Base-by-base conservation (phyloP, 2,329 filamentous ascomycete genomes). In the Teratosphaeria zuluensis region DNA sequence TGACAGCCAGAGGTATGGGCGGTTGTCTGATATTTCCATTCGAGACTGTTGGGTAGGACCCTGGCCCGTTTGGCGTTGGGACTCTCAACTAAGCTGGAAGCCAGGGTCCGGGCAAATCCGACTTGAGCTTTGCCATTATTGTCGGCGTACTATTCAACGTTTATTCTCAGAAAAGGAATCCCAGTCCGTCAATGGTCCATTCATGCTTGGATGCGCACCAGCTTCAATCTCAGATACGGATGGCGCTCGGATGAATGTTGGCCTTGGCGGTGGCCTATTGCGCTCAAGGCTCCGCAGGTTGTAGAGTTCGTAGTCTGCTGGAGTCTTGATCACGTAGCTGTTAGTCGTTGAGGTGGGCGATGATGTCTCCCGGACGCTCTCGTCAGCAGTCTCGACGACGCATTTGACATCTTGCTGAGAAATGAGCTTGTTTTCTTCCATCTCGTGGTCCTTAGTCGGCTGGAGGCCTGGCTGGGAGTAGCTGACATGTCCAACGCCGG, bases 141-240 rank as follows among this genome's bases (percentile, higher is more conserved):
- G 42, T 48, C 16, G 19, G 3, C n/a, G n/a, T 21, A 19, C 19
- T 21, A 6, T 21, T 48, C 42, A 48, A 19, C 16, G n/a, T 21
- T 48, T 48, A 11, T 8, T 8, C 9, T 48, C n/a, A 3, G 42
- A 48, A 7, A 8, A 19, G 42, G 16, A 16, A 19, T 59, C 24
- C 58, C 54, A 59, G 46, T 59, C 58, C 19, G 58, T 56, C 14
- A 59, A 53, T 28, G 58, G 58, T 32, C 32, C 16, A 16, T 48
- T 33, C 51, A 56, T 16, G 52, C 52, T 28, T 53, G 21, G 7
- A 16, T 21, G 52, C 52, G 31, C 8, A 31, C 32, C 28, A 53
- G 28, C 52, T 31, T 53, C 52, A 4, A 53, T 35, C 14, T 53
- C 52, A n/a, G 28, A 2, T 30, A 31, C 24, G 4, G 52, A 53